A percentile compares a stretch with the other conserved stretches of the same genome.
These are phyloP conservation scores for Ormosia emarginata DNA, from an alignment of 306 rosid species.

Conservation along the genomic window DNA sequence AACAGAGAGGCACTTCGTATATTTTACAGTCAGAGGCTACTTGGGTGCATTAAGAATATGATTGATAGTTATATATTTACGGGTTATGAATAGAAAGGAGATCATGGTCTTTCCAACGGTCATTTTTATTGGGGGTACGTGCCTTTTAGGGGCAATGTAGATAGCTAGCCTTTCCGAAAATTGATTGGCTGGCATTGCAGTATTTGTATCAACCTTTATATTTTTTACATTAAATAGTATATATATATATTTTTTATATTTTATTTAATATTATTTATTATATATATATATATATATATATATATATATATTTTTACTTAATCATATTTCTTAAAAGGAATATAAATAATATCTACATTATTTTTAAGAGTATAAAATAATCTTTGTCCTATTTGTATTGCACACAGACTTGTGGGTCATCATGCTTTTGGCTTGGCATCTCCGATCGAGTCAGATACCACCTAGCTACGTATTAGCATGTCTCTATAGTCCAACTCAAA, in stretches of 20 bases:
- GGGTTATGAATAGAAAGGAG: not conserved
- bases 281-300: no score
- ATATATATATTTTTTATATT: no score
- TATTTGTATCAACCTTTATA: no score
- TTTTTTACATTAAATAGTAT: no score
- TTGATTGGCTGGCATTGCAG: not conserved
- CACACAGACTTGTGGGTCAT: constrained; percentile 28
- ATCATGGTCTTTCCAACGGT: constrained; percentile 46
- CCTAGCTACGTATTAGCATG: not conserved
- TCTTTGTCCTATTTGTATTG: not conserved
- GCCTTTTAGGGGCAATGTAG: not conserved
- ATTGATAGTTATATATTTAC: not conserved
- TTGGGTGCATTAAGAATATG: not conserved
- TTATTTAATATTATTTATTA: no score
- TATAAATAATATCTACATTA: no score
- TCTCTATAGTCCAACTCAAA: not conserved
- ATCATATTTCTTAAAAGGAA: no score
- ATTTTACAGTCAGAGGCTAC: not conserved
- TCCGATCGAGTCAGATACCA: not conserved
- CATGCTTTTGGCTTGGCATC: constrained; percentile 5
- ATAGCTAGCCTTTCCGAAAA: not conserved
- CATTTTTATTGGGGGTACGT: constrained; percentile 14
- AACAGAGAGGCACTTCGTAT: not conserved
- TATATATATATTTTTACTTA: no score
- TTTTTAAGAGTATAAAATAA: no score